Evolutionary conservation across 2,329 filamentous ascomycete species (phyloP), one percentile per base, ranked within the genome.

Genomic region (Cladosporium sp.): DNA sequence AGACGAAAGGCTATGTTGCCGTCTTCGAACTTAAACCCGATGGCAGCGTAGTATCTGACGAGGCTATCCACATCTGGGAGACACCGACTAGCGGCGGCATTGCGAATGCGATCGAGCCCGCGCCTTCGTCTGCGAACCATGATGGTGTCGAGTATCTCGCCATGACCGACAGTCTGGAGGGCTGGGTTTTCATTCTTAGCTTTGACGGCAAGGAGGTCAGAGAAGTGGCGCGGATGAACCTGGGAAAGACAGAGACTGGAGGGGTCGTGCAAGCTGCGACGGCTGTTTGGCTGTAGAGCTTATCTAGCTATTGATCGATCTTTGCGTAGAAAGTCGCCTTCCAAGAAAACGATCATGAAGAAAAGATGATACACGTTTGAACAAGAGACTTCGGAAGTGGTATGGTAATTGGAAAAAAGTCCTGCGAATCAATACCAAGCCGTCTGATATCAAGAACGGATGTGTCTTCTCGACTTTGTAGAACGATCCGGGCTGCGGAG

Each of bases 31-130:
- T 72, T 34, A 52, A 65, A 5, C 59, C 61, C 3, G 61, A 71
- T 55, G 70, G 71, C 0, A 64, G 51, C 9, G 49, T 72, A 20
- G 62, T 64, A 15, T 62, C 52, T 15, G 68, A 69, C 36, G 57
- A 63, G 6, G 64, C 70, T 14, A 55, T 73, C 5, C 60, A 69
- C 30, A 70, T 73, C 5, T 73, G 66, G 64, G 63, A 73, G 61
- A 73, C 70, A 2, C 67, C 69, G 3, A 73, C 71, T 11, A 69
- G 66, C 58, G 70, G 71, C 15, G 71, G 70, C 0, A 64, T 73
- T 17, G 71, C 71, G 6, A 73, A 73, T 61, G 71, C 70, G 9
- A 68, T 73, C 12, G 70, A 73, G 60, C 66, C 69, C 4, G 69
- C 70, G 25, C 71, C 70, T 0, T 69, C 65, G 61, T 54, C 34